phyloP scores from a whole-genome alignment of 371 early-diverging fungal genomes.

The Mycotypha africana region DNA sequence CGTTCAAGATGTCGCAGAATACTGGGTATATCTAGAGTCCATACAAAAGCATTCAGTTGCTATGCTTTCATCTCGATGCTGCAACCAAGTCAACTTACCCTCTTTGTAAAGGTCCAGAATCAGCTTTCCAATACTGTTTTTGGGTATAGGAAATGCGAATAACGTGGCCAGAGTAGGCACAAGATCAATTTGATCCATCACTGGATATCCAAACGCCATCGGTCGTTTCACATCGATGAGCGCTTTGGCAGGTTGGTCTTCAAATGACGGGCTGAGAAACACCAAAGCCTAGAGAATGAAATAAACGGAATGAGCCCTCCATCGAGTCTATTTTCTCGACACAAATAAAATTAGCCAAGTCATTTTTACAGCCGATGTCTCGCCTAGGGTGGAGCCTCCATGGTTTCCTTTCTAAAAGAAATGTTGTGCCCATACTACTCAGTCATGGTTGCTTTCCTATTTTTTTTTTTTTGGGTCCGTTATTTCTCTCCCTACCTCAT shows the following conservation, averaged over 20 bases:
- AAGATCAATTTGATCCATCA: slow-evolving; percentile 80
- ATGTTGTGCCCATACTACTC: neutral
- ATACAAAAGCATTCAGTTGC: too few relatives aligned
- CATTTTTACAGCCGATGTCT: slow-evolving; percentile 52
- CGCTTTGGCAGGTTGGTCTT: slow-evolving; percentile 24
- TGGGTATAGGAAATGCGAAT: slow-evolving; percentile 86
- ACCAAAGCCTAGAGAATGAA: slow-evolving; percentile 34
- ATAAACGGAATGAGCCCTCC: neutral
- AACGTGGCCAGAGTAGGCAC: slow-evolving; percentile 84
- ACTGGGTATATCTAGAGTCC: too few relatives aligned
- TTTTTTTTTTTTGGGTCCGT: too few relatives aligned
- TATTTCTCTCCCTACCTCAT: slow-evolving; percentile 65
- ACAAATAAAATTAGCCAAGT: neutral
- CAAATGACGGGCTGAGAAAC: slow-evolving; percentile 43
- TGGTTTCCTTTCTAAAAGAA: slow-evolving; percentile 53
- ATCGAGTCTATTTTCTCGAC: too few relatives aligned
- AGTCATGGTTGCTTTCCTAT: neutral
- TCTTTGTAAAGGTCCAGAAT: slow-evolving; percentile 60
- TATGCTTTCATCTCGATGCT: too few relatives aligned
- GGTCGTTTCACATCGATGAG: neutral
- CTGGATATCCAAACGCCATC: slow-evolving; percentile 16
- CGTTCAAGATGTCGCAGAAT: slow-evolving; percentile 50
- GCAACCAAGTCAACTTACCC: too few relatives aligned
- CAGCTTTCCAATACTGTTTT: slow-evolving; percentile 81
- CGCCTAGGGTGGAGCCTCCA: slow-evolving; percentile 60